A percentile compares a stretch with the other conserved stretches of the same genome.
Evolutionary conservation across 352 stramenopile genomes (phyloP).

Genomic region (Phytopythium cucurbitacearum): DNA sequence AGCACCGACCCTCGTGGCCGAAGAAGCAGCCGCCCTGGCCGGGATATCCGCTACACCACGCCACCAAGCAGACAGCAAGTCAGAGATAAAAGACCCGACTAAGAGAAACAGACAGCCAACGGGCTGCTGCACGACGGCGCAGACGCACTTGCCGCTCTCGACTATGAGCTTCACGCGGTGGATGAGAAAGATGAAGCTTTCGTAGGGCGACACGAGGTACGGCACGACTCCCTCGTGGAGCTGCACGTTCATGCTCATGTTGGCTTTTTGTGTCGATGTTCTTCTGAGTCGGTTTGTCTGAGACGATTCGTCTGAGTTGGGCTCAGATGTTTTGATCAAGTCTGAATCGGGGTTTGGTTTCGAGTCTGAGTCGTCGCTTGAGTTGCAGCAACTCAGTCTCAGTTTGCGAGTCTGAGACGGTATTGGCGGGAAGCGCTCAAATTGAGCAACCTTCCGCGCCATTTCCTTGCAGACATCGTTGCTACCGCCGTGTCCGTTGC

Average conservation of each 20-base stretch:
- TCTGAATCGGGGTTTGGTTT: too few species aligned
- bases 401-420: too few species aligned
- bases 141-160: slow-evolving; percentile 73
- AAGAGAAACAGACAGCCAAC: slow-evolving; percentile 1
- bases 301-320: background rate
- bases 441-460: background rate
- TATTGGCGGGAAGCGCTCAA: background rate
- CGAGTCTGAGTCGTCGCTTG: too few species aligned
- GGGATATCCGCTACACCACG: slow-evolving; percentile 53
- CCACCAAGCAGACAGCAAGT: too few species aligned
- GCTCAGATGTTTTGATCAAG: too few species aligned
- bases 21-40: slow-evolving; percentile 83
- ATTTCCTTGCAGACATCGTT: too few species aligned
- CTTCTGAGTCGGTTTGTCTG: background rate
- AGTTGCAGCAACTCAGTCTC: too few species aligned
- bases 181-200: slow-evolving; percentile 77
- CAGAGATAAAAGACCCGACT: background rate
- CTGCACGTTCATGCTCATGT: slow-evolving; percentile 77
- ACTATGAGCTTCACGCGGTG: slow-evolving; percentile 66
- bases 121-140: too few species aligned
- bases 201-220: slow-evolving; percentile 76
- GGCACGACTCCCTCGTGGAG: slow-evolving; percentile 54
- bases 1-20: slow-evolving; percentile 57
- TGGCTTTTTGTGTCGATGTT: background rate
- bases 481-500: too few species aligned